A percentile compares a stretch with the other conserved stretches of the same genome.
phyloP scores from a whole-genome alignment of 1,284 basidiomycete genomes.

The Trametes pubescens region DNA sequence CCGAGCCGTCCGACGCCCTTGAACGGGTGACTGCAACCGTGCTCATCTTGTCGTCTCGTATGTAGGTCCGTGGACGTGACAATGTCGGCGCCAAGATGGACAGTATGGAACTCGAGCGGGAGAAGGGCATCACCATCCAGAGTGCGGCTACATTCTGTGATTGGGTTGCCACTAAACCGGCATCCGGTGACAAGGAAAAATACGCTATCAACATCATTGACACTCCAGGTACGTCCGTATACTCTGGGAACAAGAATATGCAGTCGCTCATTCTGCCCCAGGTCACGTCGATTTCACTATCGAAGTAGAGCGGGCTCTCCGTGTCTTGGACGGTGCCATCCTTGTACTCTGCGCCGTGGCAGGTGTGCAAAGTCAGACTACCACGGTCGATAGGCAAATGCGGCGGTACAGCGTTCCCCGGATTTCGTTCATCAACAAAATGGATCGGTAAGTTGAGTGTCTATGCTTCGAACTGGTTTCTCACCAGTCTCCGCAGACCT shows the following conservation, averaged over 20 bases:
- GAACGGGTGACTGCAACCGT: background rate
- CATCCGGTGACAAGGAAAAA: slow-evolving; percentile 75
- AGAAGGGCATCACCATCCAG: slow-evolving; percentile 99
- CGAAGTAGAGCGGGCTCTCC: slow-evolving; percentile 96
- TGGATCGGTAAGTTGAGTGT: slow-evolving; percentile 79
- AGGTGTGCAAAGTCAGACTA: slow-evolving; percentile 97
- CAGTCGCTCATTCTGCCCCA: slow-evolving; percentile 39
- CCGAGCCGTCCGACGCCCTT: background rate
- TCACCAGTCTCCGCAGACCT: slow-evolving; percentile 59
- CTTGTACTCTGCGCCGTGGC: slow-evolving; percentile 97
- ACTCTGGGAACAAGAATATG: background rate
- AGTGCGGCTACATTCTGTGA: slow-evolving; percentile 98
- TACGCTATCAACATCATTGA: slow-evolving; percentile 99
- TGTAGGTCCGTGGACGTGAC: slow-evolving; percentile 88
- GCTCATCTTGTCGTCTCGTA: background rate
- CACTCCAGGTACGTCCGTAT: slow-evolving; percentile 79
- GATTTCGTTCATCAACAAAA: slow-evolving; percentile 99
- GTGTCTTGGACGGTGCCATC: slow-evolving; percentile 97
- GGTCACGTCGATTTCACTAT: slow-evolving; percentile 99
- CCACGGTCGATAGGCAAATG: slow-evolving; percentile 99
- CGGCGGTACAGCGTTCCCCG: slow-evolving; percentile 95
- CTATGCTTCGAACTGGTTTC: background rate
- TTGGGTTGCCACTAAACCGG: slow-evolving; percentile 83
- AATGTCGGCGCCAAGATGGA: slow-evolving; percentile 99
- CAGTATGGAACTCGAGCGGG: slow-evolving; percentile 98